Conservation (phyloP, 768 basidiomycete genomes). For the Pluteus cervinus region DNA sequence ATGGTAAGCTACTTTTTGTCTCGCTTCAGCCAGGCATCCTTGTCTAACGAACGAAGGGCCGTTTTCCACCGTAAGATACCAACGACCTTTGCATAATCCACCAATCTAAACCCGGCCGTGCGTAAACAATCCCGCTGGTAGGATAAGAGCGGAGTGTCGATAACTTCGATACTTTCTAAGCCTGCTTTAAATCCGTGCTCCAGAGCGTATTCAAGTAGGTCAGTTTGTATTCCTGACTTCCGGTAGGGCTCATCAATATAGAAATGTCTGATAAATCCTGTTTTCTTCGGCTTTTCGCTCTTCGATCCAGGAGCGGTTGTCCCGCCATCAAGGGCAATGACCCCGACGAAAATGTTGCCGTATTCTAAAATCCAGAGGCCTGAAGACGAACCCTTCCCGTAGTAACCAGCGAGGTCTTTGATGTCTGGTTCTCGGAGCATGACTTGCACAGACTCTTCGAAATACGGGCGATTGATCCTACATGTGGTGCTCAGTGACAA, state of each 20-base stretch:
- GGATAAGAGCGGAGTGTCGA: slow-evolving; percentile 43
- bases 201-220: slow-evolving; percentile 57
- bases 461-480: slow-evolving; percentile 67
- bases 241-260: slow-evolving; percentile 65
- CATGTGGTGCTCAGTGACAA: slow-evolving; percentile 1
- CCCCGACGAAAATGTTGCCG: slow-evolving; percentile 51
- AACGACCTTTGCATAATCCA: slow-evolving; percentile 35
- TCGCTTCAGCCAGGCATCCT: slow-evolving; percentile 37
- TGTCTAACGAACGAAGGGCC: slow-evolving; percentile 35
- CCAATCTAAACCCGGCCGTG: slow-evolving; percentile 43
- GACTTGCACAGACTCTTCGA: slow-evolving; percentile 49
- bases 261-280: slow-evolving; percentile 67
- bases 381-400: slow-evolving; percentile 54
- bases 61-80: slow-evolving; percentile 58
- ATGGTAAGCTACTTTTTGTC: neutral
- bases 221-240: slow-evolving; percentile 49
- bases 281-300: slow-evolving; percentile 22
- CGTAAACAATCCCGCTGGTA: slow-evolving; percentile 43
- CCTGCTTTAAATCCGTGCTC: slow-evolving; percentile 48
- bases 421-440: slow-evolving; percentile 55
- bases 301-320: slow-evolving; percentile 49
- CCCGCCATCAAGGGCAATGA: slow-evolving; percentile 69
- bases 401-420: slow-evolving; percentile 43
- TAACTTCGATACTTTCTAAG: slow-evolving; percentile 40
- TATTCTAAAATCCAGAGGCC: slow-evolving; percentile 69